A percentile compares a stretch with the other conserved stretches of the same genome.
These are phyloP conservation scores for Halenospora varia DNA, from an alignment of 495 filamentous ascomycete genomes.

Conservation along the genomic window DNA sequence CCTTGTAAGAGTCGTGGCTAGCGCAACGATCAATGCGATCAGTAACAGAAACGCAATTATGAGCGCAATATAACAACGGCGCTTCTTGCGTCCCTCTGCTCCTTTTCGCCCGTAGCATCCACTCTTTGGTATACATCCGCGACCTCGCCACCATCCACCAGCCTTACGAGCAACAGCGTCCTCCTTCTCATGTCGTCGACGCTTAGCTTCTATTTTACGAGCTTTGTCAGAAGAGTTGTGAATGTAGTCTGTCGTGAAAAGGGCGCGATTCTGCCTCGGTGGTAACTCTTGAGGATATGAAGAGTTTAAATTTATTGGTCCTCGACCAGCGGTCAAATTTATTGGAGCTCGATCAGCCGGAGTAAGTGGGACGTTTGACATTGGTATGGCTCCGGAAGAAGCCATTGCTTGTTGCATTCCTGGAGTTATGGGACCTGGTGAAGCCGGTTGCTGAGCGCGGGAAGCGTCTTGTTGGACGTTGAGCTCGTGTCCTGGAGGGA, in stretches of 20 bases:
- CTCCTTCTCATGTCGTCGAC: slow-evolving; percentile 58
- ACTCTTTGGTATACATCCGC: slow-evolving; percentile 52
- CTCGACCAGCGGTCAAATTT: slow-evolving; percentile 19
- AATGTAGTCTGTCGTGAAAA: slow-evolving; percentile 9
- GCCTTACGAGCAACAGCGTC: slow-evolving; percentile 50
- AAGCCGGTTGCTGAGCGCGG: neutral
- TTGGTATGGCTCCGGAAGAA: slow-evolving; percentile 39
- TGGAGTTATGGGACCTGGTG: slow-evolving; percentile 13
- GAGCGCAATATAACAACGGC: slow-evolving; percentile 56
- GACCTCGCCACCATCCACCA: slow-evolving; percentile 57
- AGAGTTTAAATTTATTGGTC: slow-evolving; percentile 32
- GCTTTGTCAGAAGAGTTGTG: slow-evolving; percentile 36
- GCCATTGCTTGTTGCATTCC: slow-evolving; percentile 35
- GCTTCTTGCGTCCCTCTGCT: slow-evolving; percentile 58
- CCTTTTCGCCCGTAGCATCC: slow-evolving; percentile 60
- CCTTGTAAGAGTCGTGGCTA: slow-evolving; percentile 58
- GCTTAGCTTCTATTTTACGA: slow-evolving; percentile 42
- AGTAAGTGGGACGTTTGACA: slow-evolving; percentile 37
- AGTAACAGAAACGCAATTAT: slow-evolving; percentile 49
- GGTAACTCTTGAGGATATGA: slow-evolving; percentile 21
- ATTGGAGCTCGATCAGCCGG: slow-evolving; percentile 11
- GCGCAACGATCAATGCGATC: slow-evolving; percentile 54
- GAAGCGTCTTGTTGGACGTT: slow-evolving; percentile 16
- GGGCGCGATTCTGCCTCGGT: slow-evolving; percentile 15
- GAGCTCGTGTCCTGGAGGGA: slow-evolving; percentile 24